Percentiles rank a stretch among this genome's conserved stretches.
These are phyloP conservation scores for Leccinum aurantiacum DNA, from an alignment of 768 basidiomycete genomes.

Conservation along the genomic window DNA sequence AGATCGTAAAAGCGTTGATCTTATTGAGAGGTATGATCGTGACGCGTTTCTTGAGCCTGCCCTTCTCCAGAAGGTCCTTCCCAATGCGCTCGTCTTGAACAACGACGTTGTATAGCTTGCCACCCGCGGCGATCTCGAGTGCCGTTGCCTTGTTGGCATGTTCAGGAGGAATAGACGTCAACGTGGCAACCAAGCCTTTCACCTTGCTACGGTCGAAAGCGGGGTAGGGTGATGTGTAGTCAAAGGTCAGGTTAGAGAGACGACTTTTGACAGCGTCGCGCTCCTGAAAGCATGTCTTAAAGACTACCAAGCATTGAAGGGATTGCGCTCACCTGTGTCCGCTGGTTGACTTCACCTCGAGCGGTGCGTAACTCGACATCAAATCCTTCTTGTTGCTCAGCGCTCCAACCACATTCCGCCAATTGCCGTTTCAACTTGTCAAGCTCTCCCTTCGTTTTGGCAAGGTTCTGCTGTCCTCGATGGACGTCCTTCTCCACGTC, in stretches of 20 bases:
- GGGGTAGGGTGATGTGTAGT: constrained; percentile 73
- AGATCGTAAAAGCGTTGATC: constrained; percentile 64
- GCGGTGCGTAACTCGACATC: constrained; percentile 53
- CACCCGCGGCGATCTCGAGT: constrained; percentile 89
- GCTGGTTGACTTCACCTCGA: constrained; percentile 50
- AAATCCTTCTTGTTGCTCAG: constrained; percentile 63
- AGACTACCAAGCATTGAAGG: not conserved
- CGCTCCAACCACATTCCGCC: constrained; percentile 70
- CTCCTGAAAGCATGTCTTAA: constrained; percentile 43
- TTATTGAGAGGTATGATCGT: constrained; percentile 94
- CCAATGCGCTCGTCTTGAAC: constrained; percentile 90
- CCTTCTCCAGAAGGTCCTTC: constrained; percentile 77
- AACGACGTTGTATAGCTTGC: constrained; percentile 89
- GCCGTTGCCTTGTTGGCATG: constrained; percentile 84
- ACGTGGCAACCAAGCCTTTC: constrained; percentile 87
- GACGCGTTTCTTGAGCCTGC: constrained; percentile 79
- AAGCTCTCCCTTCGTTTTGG: constrained; percentile 56
- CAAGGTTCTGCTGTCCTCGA: constrained; percentile 69
- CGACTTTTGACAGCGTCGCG: constrained; percentile 67
- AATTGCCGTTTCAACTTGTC: constrained; percentile 54
- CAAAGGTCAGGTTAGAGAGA: constrained; percentile 75
- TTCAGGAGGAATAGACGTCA: constrained; percentile 70
- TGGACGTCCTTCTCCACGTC: constrained; percentile 82
- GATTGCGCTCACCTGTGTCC: constrained; percentile 57
- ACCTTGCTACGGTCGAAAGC: constrained; percentile 84